A percentile compares a stretch with the other conserved stretches of the same genome.
Conservation (phyloP, 768 basidiomycete species). For the Tulasnella sp. region DNA sequence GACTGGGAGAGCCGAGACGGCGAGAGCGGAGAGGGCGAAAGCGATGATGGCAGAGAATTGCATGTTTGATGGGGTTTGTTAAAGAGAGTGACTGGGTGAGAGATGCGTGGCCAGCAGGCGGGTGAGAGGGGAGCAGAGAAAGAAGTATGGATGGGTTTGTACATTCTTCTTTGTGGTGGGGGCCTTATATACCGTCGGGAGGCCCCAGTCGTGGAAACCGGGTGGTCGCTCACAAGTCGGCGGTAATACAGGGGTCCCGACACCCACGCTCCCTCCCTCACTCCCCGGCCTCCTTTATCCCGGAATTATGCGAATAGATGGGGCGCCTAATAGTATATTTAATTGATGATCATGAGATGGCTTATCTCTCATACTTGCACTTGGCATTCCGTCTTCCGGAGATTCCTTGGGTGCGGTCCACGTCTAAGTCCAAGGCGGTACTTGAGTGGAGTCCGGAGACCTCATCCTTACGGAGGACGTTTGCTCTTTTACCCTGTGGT, state of each 20-base stretch:
- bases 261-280: not conserved
- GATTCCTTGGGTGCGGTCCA: too few relatives aligned
- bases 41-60: not conserved
- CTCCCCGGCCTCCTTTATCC: not conserved
- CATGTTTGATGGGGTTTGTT: not conserved
- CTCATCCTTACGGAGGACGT: too few relatives aligned
- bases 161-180: too few relatives aligned
- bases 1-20: not conserved
- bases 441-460: too few relatives aligned
- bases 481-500: too few relatives aligned
- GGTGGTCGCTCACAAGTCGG: not conserved
- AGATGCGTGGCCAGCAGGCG: not conserved
- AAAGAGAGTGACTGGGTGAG: not conserved
- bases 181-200: too few relatives aligned
- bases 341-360: not conserved
- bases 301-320: not conserved
- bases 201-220: too few relatives aligned
- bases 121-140: not conserved
- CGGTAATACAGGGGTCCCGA: not conserved
- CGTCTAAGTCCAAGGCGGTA: too few relatives aligned
- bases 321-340: not conserved
- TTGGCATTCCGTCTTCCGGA: too few relatives aligned
- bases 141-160: not conserved
- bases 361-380: not conserved
- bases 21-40: not conserved